Conservation (phyloP, 2,329 filamentous ascomycete genomes). For the Calonectria hawksworthii region DNA sequence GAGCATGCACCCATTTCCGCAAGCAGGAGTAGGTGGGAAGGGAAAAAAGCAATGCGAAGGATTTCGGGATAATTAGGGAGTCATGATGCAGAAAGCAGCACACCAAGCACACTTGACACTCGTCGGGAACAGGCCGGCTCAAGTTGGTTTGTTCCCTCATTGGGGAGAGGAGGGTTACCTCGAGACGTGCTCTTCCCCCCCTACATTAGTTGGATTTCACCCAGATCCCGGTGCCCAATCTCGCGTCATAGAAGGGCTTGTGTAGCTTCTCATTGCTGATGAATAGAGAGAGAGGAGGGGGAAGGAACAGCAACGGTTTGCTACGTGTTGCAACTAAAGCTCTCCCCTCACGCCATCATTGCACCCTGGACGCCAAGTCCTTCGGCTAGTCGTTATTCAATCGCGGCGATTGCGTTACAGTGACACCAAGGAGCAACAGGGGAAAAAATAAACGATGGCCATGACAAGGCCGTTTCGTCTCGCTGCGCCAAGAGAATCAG, state of each 20-base stretch:
- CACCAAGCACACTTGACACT: not conserved
- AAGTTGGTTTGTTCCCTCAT: not conserved
- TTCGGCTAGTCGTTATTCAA: not conserved
- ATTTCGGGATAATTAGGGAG: slow-evolving; percentile 37
- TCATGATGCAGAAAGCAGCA: not conserved
- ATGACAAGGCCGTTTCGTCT: slow-evolving; percentile 1
- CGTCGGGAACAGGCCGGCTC: not conserved
- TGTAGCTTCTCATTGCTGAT: not conserved
- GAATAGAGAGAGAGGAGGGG: not conserved
- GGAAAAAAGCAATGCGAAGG: slow-evolving; percentile 21
- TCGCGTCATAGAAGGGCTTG: not conserved
- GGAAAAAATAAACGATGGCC: not conserved
- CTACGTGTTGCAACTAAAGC: not conserved
- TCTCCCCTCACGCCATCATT: not conserved
- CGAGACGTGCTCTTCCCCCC: not conserved
- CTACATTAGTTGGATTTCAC: not conserved
- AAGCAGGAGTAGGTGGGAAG: not conserved
- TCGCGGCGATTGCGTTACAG: not conserved
- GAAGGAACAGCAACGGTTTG: not conserved
- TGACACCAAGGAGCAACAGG: not conserved
- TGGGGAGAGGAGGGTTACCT: not conserved
- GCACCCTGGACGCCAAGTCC: not conserved
- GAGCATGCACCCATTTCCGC: not conserved
- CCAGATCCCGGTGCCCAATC: not conserved
- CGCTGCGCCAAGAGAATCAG: slow-evolving; percentile 9